These are phyloP conservation scores for Penicillium sclerotiorum DNA, from an alignment of 2,329 filamentous ascomycete species.

Conservation along the genomic window DNA sequence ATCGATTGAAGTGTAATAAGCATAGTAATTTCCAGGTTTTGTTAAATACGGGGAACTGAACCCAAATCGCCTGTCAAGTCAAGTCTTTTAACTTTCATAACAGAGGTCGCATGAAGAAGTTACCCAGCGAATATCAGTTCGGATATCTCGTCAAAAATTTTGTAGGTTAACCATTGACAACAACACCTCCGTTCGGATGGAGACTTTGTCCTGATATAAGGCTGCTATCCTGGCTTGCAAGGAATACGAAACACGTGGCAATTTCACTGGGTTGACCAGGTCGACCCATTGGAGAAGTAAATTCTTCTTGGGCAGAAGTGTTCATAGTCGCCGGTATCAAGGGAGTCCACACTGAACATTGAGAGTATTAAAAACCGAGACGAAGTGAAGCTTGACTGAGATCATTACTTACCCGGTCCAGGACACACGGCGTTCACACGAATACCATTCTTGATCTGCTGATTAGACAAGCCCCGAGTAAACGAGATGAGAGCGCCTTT, in stretches of 20 bases:
- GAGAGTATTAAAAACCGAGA: not conserved
- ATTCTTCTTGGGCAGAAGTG: constrained; percentile 69
- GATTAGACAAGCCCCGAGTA: constrained; percentile 75
- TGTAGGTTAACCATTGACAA: constrained; percentile 57
- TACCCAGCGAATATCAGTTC: too few species aligned
- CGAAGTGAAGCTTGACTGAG: not conserved
- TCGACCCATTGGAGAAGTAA: constrained; percentile 72
- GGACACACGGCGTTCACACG: constrained; percentile 78
- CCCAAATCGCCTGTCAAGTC: too few species aligned
- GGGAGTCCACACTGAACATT: constrained; percentile 75
- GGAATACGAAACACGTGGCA: constrained; percentile 77
- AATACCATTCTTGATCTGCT: constrained; percentile 71
- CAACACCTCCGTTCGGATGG: constrained; percentile 63
- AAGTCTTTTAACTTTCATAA: too few species aligned
- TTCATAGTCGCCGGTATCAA: constrained; percentile 74
- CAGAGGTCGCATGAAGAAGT: too few species aligned
- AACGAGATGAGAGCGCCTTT: constrained; percentile 75
- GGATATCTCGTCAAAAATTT: too few species aligned
- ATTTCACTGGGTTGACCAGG: constrained; percentile 80
- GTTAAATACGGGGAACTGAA: too few species aligned
- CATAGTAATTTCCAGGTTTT: too few species aligned
- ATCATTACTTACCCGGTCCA: constrained; percentile 56
- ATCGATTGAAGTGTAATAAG: too few species aligned
- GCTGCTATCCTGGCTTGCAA: constrained; percentile 73
- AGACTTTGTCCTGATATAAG: constrained; percentile 72